Evolutionary conservation across 2,329 filamentous ascomycete species (phyloP).

Genomic region (Seiridium cupressi): DNA sequence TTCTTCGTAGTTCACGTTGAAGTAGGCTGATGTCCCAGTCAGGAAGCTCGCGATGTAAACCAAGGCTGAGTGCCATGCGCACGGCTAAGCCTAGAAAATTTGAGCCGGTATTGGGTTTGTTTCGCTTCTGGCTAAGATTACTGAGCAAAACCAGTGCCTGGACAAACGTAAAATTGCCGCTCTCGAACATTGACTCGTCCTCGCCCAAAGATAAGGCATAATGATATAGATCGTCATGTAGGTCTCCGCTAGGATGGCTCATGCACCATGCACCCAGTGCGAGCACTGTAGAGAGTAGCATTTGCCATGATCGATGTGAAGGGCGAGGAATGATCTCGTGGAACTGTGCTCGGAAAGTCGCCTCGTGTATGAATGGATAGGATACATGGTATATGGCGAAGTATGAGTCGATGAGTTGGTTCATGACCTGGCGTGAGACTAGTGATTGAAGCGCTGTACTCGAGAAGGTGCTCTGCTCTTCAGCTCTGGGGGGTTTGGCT

Average conservation of each 20-base stretch:
- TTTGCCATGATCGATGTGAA: constrained; percentile 27
- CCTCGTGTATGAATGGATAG: constrained; percentile 45
- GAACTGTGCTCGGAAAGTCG: constrained; percentile 37
- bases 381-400: constrained; percentile 42
- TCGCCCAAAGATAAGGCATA: constrained; percentile 23
- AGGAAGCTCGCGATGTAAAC: constrained; percentile 41
- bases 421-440: constrained; percentile 22
- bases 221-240: constrained; percentile 28
- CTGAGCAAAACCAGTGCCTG: constrained; percentile 28
- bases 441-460: constrained; percentile 17
- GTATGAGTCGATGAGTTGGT: constrained; percentile 33
- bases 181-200: constrained; percentile 28
- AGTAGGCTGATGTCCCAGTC: constrained; percentile 29
- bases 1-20: constrained; percentile 34
- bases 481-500: not conserved
- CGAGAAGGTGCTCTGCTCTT: constrained; percentile 10
- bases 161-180: constrained; percentile 28
- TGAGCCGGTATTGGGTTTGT: constrained; percentile 46
- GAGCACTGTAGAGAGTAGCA: constrained; percentile 35
- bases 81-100: constrained; percentile 45
- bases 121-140: constrained; percentile 45
- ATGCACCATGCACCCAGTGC: constrained; percentile 35
- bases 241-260: constrained; percentile 16
- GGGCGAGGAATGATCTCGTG: constrained; percentile 30
- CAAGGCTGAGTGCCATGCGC: constrained; percentile 44